phyloP scores from a whole-genome alignment of 352 stramenopile species.

The Thalassiosira sp. region DNA sequence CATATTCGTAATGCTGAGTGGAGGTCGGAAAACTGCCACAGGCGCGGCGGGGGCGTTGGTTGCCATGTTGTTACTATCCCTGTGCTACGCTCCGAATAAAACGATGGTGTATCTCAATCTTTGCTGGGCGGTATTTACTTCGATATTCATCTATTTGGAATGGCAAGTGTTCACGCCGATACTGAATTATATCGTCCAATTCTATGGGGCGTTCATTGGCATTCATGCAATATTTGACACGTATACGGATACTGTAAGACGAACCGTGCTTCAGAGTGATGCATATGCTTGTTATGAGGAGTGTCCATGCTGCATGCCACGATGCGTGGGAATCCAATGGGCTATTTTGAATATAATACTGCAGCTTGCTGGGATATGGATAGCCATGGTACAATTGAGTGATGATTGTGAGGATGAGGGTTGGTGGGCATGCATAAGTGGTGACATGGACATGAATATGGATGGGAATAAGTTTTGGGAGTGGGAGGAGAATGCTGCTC shows the following conservation, averaged over 20 bases:
- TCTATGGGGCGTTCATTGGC: conserved; percentile 74
- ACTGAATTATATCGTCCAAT: conserved; percentile 71
- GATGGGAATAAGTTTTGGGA: conserved; percentile 3
- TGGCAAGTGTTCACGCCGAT: conserved; percentile 67
- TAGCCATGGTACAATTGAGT: conserved; percentile 63
- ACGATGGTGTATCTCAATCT: conserved; percentile 68
- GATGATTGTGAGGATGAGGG: conserved; percentile 62
- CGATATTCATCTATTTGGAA: conserved; percentile 64
- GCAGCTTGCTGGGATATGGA: conserved; percentile 63
- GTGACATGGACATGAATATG: conserved; percentile 18
- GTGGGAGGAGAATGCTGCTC: conserved; percentile 7
- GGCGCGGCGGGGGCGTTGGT: conserved; percentile 56
- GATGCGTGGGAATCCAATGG: conserved; percentile 69
- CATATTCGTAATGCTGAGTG: conserved; percentile 74
- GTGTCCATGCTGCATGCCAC: conserved; percentile 53
- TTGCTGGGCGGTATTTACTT: conserved; percentile 62
- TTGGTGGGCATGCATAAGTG: conserved; percentile 61
- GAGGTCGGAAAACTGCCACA: conserved; percentile 56
- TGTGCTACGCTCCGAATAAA: conserved; percentile 73
- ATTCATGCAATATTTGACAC: conserved; percentile 77
- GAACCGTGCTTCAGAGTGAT: conserved; percentile 53
- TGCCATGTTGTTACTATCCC: conserved; percentile 54
- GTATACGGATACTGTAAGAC: conserved; percentile 68
- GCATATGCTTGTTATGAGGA: conserved; percentile 61
- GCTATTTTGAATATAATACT: conserved; percentile 54